These are phyloP conservation scores for Ascochyta fabae DNA, from an alignment of 2,329 filamentous ascomycete genomes.

Conservation along the genomic window DNA sequence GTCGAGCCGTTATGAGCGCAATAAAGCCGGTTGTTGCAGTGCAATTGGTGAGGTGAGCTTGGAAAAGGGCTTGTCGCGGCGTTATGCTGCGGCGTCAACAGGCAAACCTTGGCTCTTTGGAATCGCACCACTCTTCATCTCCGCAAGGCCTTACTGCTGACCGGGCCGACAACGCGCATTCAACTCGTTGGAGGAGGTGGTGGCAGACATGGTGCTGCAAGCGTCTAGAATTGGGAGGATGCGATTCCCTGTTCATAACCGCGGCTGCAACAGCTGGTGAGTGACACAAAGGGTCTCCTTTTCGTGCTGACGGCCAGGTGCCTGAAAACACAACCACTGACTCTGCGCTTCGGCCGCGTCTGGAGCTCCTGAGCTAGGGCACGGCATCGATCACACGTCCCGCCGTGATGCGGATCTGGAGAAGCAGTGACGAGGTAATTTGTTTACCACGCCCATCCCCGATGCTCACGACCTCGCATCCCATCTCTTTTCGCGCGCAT, in stretches of 20 bases:
- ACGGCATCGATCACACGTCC: conserved; percentile 18
- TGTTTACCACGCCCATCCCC: conserved; percentile 4
- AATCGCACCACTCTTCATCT: conserved; percentile 15
- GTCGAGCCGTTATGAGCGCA: no score
- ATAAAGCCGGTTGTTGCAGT: neutral
- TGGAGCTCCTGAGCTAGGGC: conserved; percentile 9
- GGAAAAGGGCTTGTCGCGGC: no score
- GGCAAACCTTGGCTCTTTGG: neutral
- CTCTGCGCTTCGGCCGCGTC: conserved; percentile 3
- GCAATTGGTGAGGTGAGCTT: neutral
- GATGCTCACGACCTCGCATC: neutral
- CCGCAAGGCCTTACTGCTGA: neutral
- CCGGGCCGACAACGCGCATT: conserved; percentile 3
- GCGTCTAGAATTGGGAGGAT: conserved; percentile 9
- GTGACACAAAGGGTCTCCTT: conserved; percentile 4
- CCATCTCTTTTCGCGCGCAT: neutral
- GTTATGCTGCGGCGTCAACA: no score
- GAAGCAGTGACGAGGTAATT: conserved; percentile 11
- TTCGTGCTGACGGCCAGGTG: conserved; percentile 2
- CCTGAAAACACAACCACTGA: conserved; percentile 11
- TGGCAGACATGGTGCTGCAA: conserved; percentile 5
- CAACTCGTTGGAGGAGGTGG: neutral
- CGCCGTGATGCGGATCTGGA: conserved; percentile 18
- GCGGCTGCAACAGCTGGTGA: conserved; percentile 3
- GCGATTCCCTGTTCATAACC: neutral